Base-by-base conservation (phyloP, 1,284 basidiomycete species). In the Trametes pubescens region DNA sequence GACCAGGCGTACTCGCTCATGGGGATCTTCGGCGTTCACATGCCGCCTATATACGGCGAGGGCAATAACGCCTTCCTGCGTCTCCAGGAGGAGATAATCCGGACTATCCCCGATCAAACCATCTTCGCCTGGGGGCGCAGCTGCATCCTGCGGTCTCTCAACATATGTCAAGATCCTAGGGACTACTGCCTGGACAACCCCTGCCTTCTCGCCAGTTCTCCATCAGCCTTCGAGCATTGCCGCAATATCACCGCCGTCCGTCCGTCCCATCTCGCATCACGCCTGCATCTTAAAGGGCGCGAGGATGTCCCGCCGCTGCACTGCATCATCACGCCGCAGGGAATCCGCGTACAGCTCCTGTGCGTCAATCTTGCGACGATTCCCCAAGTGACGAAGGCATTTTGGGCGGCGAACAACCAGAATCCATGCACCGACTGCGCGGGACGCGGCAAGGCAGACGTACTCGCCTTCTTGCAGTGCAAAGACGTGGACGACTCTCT, bases 1-100 rank as follows among this genome's bases (percentile, higher is more conserved):
- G 62, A 63, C 43, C 18, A 43, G 29, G 62, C 62, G n/a, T 63
- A 59, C 46, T 54, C 49, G 9, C 52, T 63, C 8, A 22, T 63
- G 22, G 62, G 62, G 0, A 35, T 63, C 22, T 63, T 63, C 47
- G 57, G 49, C 21, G 34, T 63, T 7, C 51, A 51, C 11, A 51
- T 62, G 54, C 40, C 60, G 2, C 26, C 54, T 11, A 46, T 62
- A 24, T 62, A 62, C 38, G 60, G 60, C 1, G 60, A 57, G 29
- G 60, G 60, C 2, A n/a, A n/a, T 40, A 43, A 59, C 26, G 57
- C 57, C 4, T 59, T 59, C 38, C 38, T 38, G n/a, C 57, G 57
- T 11, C 38, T 59, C 14, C 57, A 59, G 21, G 57, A 51, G 38
- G 57, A 59, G 49, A 59, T 59, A 13, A 32, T 51, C 44, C 29